Evolutionary conservation across 768 basidiomycete species (phyloP), one percentile per base, ranked within the genome.

Genomic region (Lanmaoa rubissima): DNA sequence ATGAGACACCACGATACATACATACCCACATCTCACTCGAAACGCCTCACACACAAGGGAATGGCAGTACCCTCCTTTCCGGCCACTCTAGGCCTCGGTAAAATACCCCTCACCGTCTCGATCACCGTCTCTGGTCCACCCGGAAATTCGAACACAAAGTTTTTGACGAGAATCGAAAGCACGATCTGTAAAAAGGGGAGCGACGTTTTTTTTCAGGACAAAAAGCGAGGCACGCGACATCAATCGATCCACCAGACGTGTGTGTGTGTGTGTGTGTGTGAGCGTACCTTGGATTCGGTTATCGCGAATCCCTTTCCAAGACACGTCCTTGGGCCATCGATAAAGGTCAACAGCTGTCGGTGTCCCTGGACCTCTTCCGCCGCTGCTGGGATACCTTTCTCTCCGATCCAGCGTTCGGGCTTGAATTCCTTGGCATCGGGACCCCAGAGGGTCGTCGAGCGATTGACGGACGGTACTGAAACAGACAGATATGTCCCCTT

Each of bases 351-450:
- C 2, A 45, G 17, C n/a, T 45, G 26, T 2, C 44, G 44, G 26
- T 45, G 26, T 28, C 26, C 26, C 17, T 45, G 44, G 24, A 45
- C 5, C 10, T 45, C 44, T 35, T 84, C 75, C 0, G 76, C 75
- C 31, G 45, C 47, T 17, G 42, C 47, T 2, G 65, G 61, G 9
- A 66, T 61, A 1, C 70, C 67, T 17, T 69, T 69, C 5, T 70
- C 68, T 5, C 61, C 61, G 10, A 88, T 70, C 88, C 88, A 90
- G 6, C 88, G 75, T 53, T 84, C 82, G 0, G 87, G 88, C 40
- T 79, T 74, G 67, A 84, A 90, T 45, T 77, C 77, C 24, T 77
- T 75, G 4, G 84, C 79, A 54, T 84, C 79, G 0, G 74, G 63
- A 2, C 88, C 88, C 88, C 88, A 90, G 35, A 86, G 65, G 1